phyloP scores from a whole-genome alignment of 257 asterid species.

The Rubia yunnanensis region DNA sequence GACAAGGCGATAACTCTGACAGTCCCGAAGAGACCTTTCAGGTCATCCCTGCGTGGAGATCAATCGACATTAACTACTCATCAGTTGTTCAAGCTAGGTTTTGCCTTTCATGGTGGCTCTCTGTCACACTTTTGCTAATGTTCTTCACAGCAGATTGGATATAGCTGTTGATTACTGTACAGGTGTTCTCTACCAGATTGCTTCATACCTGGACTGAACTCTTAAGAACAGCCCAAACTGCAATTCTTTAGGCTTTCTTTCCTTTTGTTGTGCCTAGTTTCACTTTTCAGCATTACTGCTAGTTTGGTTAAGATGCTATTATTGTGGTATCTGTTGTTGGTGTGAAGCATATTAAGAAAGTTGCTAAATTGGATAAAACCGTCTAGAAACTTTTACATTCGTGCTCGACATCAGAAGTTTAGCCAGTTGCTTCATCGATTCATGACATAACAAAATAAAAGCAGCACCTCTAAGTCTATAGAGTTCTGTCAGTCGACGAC shows the following conservation, averaged over 20 bases:
- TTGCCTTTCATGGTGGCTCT: constrained; percentile 2
- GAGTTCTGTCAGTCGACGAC: too few species aligned
- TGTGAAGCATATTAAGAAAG: neutral
- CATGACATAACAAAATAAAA: neutral
- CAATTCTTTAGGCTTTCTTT: too few species aligned
- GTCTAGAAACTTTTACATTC: neutral
- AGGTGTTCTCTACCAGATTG: too few species aligned
- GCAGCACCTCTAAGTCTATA: neutral
- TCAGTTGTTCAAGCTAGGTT: constrained; percentile 7
- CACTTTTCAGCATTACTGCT: neutral
- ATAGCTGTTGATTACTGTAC: neutral
- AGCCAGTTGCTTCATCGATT: neutral
- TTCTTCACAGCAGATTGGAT: neutral
- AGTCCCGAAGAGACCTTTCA: constrained; percentile 1
- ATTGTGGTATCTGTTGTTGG: neutral
- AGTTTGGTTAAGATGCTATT: neutral
- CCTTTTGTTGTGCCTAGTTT: neutral
- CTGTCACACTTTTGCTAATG: neutral
- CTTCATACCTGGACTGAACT: too few species aligned
- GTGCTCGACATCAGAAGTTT: too few species aligned
- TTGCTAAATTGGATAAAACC: neutral
- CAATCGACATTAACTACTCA: neutral
- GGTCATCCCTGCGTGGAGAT: neutral
- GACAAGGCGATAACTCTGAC: neutral
- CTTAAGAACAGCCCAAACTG: too few species aligned